phyloP scores from a whole-genome alignment of 2,329 filamentous ascomycete species.

The Pseudomassariella vexata region DNA sequence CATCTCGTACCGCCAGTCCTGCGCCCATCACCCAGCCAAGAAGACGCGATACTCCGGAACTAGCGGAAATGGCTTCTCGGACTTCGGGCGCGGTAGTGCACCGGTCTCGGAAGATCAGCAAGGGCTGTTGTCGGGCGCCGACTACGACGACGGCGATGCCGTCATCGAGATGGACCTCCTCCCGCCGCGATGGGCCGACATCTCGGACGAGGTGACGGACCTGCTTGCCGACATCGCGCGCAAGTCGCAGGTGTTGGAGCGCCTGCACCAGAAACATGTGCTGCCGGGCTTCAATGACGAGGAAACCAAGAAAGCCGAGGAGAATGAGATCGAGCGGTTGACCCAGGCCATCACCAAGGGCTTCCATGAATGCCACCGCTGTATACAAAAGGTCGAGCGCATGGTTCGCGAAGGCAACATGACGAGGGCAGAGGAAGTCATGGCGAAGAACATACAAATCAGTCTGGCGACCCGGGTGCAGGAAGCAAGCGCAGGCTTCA shows the following conservation, averaged over 20 bases:
- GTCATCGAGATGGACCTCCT: constrained; percentile 98
- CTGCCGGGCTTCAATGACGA: constrained; percentile 96
- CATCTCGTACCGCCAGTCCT: constrained; percentile 98
- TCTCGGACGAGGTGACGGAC: constrained; percentile 89
- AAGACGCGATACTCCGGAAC: constrained; percentile 62
- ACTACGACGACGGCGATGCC: constrained; percentile 85
- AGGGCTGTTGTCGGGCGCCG: constrained; percentile 76
- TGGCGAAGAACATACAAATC: constrained; percentile 95
- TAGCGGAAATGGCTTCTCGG: constrained; percentile 53
- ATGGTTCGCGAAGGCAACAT: constrained; percentile 81
- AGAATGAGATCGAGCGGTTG: constrained; percentile 81
- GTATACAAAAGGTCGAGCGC: constrained; percentile 79
- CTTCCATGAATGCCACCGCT: constrained; percentile 85
- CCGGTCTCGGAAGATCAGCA: constrained; percentile 50
- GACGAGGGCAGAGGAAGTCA: constrained; percentile 80
- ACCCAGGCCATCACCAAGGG: constrained; percentile 84
- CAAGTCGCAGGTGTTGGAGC: constrained; percentile 80
- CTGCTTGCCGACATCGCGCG: constrained; percentile 72
- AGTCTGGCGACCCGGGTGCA: constrained; percentile 83
- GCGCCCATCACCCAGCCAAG: constrained; percentile 88
- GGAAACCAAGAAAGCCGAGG: constrained; percentile 78
- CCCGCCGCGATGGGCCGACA: constrained; percentile 90
- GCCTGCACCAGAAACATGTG: constrained; percentile 94
- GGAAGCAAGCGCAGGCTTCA: constrained; percentile 84
- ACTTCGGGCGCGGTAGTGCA: constrained; percentile 47